These are phyloP conservation scores for Gastrodia elata DNA, from an alignment of 106 monocot genomes.

Conservation along the genomic window DNA sequence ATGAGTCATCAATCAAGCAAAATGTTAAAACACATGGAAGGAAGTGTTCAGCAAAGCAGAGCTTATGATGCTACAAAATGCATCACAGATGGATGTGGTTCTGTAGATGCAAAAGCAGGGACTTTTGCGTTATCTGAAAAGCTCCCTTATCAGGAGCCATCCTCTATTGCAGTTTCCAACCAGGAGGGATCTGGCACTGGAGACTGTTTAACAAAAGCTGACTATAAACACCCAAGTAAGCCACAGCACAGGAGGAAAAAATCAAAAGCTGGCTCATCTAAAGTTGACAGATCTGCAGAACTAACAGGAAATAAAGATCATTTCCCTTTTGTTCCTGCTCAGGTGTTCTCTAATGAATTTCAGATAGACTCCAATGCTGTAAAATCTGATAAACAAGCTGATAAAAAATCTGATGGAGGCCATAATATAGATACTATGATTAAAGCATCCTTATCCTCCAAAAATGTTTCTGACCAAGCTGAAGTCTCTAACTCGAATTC, in stretches of 20 bases:
- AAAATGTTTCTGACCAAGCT: not conserved
- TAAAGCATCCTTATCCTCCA: not conserved
- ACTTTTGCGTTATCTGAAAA: not conserved
- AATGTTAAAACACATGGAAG: constrained; percentile 1
- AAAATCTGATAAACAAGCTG: not conserved
- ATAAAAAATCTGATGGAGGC: not conserved
- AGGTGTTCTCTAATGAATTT: not conserved
- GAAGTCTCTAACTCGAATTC: not conserved
- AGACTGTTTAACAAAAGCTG: not conserved
- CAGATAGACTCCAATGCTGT: not conserved
- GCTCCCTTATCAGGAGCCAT: not conserved
- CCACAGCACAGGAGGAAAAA: not conserved
- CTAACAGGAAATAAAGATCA: not conserved
- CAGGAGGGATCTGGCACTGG: not conserved
- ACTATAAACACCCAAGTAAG: not conserved
- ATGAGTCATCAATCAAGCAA: not conserved
- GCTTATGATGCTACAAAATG: not conserved
- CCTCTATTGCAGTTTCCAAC: not conserved
- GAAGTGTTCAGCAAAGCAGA: not conserved
- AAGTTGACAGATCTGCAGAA: not conserved
- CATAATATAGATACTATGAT: not conserved
- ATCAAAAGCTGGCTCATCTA: not conserved
- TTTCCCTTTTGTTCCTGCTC: not conserved
- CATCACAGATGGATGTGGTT: not conserved
- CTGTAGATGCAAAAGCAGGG: not conserved